A percentile compares a stretch with the other conserved stretches of the same genome.
Conservation (phyloP, 139 green algal species). For the Dunaliella primolecta region DNA sequence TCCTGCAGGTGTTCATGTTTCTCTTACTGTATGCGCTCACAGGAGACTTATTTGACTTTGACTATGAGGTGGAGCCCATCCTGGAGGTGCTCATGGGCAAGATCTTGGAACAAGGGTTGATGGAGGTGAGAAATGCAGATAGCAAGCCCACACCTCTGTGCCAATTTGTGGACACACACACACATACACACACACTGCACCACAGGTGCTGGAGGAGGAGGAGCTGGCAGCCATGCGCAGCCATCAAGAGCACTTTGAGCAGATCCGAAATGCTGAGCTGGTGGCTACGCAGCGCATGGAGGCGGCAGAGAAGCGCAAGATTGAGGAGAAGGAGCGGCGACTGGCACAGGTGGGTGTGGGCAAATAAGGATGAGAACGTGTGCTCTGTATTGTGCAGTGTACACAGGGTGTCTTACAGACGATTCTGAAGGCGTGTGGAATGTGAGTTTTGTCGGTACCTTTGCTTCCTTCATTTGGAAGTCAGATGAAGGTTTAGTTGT, state of each 20-base stretch:
- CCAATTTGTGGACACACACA: no score
- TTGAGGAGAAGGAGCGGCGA: slow-evolving; percentile 75
- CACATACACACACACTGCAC: no score
- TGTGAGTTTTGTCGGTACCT: no score
- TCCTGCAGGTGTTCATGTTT: slow-evolving; percentile 82
- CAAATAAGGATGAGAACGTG: neutral
- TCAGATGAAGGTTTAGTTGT: no score
- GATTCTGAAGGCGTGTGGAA: no score
- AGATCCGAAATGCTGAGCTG: slow-evolving; percentile 75
- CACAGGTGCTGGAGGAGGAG: slow-evolving; percentile 79
- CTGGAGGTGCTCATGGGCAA: slow-evolving; percentile 86
- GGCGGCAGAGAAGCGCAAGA: slow-evolving; percentile 74
- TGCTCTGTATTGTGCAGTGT: neutral
- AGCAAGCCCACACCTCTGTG: no score
- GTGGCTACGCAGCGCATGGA: slow-evolving; percentile 82
- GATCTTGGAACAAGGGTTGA: slow-evolving; percentile 82
- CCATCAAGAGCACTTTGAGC: slow-evolving; percentile 79
- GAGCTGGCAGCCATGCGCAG: slow-evolving; percentile 78
- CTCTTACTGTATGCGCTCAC: no score
- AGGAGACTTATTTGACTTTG: slow-evolving; percentile 90
- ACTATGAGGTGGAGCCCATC: slow-evolving; percentile 86
- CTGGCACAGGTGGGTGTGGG: slow-evolving; percentile 36
- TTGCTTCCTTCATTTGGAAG: no score
- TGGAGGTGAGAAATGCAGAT: slow-evolving; percentile 70
- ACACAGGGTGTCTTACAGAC: no score